Evolutionary conservation across 2,329 filamentous ascomycete species (phyloP).

Genomic region (Clonostachys solani): DNA sequence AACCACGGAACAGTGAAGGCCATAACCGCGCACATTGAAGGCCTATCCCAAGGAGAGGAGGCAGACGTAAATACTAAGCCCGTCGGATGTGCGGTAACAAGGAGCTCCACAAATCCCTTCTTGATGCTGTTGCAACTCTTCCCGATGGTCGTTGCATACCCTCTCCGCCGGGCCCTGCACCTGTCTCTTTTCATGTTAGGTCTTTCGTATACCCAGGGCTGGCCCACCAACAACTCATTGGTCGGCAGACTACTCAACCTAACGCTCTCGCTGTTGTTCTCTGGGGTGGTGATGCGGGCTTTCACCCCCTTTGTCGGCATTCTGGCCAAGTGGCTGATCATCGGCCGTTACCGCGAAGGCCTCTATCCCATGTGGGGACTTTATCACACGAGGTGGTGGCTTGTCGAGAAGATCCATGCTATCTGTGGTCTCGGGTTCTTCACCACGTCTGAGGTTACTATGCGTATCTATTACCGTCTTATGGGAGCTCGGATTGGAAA

Average conservation of each 20-base stretch:
- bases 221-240: constrained; percentile 30
- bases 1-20: constrained; percentile 36
- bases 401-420: constrained; percentile 47
- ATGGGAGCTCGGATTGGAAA: constrained; percentile 49
- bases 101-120: constrained; percentile 43
- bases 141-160: constrained; percentile 44
- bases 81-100: constrained; percentile 31
- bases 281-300: constrained; percentile 29
- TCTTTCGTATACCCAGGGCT: constrained; percentile 31
- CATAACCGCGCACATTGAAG: constrained; percentile 30
- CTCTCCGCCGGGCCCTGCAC: constrained; percentile 42
- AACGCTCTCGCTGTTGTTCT: constrained; percentile 35
- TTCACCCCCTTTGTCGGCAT: constrained; percentile 43
- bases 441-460: constrained; percentile 27
- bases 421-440: constrained; percentile 45
- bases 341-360: constrained; percentile 47
- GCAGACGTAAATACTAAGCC: not conserved
- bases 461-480: constrained; percentile 41
- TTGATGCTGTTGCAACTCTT: constrained; percentile 45
- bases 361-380: constrained; percentile 55
- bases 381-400: constrained; percentile 57
- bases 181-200: constrained; percentile 49
- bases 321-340: constrained; percentile 47
- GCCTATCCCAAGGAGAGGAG: not conserved
- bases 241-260: constrained; percentile 44